Base-by-base conservation (phyloP, 306 rosid species). In the Gynostemma pentaphyllum region DNA sequence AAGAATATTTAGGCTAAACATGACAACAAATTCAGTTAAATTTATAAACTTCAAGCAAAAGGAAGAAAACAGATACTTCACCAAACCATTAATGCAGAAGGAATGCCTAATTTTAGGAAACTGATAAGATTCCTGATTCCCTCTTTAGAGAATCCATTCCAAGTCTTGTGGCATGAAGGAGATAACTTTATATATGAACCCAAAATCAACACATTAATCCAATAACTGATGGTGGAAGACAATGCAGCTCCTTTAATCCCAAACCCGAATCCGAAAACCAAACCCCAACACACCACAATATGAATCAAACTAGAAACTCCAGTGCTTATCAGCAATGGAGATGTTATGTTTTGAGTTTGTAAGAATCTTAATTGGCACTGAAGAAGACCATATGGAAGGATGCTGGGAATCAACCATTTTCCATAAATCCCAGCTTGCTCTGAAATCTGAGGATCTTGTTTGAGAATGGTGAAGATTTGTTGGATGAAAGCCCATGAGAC, bases 61-160 rank as follows among this genome's bases (percentile, higher is more conserved):
- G n/a, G n/a, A n/a, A n/a, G n/a, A n/a, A n/a, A n/a, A n/a, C n/a
- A n/a, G n/a, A n/a, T n/a, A n/a, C n/a, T n/a, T 50, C 37, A 75
- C 83, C 64, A 50, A 5, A 72, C n/a, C 83, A 79, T 79, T 41
- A 68, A 47, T 27, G 80, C 69, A 19, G 80, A 79, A 12, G 83
- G 83, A 45, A 79, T 61, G 0, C 80, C 63, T 1, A 75, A 79
- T 57, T 27, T 66, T 39, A 19, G 62, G 70, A 50, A 79, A 68
- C 23, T 41, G 75, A 53, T 2, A 23, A 30, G 72, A 46, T 56
- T 34, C 5, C 34, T 34, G 64, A 56, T 18, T 19, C 76, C 83
- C 24, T 79, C 78, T 9, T 9, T 65, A 5, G 80, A 75, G 64
- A 79, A 68, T 1, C 83, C 80, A 42, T 57, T 60, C 83, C 83